These are phyloP conservation scores for Panellus pusillus DNA, from an alignment of 768 basidiomycete genomes.

Conservation along the genomic window DNA sequence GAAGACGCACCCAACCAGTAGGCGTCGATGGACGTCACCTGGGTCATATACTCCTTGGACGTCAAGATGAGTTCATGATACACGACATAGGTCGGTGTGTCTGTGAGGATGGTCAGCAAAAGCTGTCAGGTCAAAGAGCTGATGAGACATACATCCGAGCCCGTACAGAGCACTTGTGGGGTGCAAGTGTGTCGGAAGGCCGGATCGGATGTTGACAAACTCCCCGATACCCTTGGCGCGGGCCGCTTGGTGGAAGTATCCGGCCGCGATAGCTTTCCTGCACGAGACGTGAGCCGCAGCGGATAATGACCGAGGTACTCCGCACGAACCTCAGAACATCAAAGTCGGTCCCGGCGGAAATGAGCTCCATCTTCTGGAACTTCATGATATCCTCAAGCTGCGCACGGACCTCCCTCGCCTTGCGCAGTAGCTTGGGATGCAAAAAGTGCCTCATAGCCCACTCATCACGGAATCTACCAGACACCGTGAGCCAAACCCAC, in stretches of 20 bases:
- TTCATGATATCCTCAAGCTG: constrained; percentile 99
- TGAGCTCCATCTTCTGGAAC: constrained; percentile 93
- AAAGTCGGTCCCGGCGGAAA: constrained; percentile 93
- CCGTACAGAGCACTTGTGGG: constrained; percentile 97
- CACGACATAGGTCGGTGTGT: constrained; percentile 94
- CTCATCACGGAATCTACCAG: constrained; percentile 79
- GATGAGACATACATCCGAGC: constrained; percentile 73
- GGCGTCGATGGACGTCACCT: constrained; percentile 96
- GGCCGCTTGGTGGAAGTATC: constrained; percentile 99
- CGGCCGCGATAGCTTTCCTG: constrained; percentile 95
- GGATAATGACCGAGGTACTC: neutral
- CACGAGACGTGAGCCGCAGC: constrained; percentile 1
- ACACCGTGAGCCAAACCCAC: neutral
- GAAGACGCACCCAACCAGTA: constrained; percentile 85
- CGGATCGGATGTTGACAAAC: constrained; percentile 96
- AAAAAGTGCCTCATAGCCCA: constrained; percentile 96
- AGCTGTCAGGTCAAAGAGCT: neutral
- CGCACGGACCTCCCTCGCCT: constrained; percentile 90
- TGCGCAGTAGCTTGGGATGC: constrained; percentile 93
- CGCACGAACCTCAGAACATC: constrained; percentile 69
- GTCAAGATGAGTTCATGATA: constrained; percentile 97
- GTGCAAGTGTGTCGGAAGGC: constrained; percentile 92
- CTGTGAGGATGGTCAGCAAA: constrained; percentile 38
- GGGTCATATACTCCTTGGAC: constrained; percentile 98
- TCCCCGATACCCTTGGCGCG: constrained; percentile 98